A percentile compares a stretch with the other conserved stretches of the same genome.
phyloP scores from a whole-genome alignment of 192 early-diverging fungal genomes.

The Backusella morwellensis region DNA sequence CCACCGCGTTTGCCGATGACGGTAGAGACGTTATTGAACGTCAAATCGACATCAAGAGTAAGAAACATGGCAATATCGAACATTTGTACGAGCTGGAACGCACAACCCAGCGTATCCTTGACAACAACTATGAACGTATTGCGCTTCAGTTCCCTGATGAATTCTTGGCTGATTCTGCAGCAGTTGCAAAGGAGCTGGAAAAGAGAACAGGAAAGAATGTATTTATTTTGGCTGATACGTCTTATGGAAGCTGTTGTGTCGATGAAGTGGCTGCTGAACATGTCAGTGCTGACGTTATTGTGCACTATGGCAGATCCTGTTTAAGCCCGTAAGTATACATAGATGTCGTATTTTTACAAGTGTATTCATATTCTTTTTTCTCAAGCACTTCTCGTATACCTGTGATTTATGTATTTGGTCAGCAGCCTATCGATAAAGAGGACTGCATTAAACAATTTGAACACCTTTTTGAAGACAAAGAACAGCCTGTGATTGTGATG shows the following conservation, averaged over 20 bases:
- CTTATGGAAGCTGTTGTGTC: conserved; percentile 97
- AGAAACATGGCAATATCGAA: conserved; percentile 38
- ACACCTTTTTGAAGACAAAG: conserved; percentile 38
- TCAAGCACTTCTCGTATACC: conserved; percentile 72
- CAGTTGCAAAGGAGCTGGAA: conserved; percentile 56
- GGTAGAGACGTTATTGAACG: conserved; percentile 64
- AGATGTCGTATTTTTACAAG: no score
- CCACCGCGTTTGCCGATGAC: conserved; percentile 65
- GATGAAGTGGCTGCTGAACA: conserved; percentile 97
- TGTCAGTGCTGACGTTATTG: conserved; percentile 77
- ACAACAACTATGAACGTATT: conserved; percentile 51
- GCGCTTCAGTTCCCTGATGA: conserved; percentile 97
- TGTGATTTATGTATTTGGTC: conserved; percentile 86
- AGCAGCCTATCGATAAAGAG: conserved; percentile 62
- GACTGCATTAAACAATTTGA: conserved; percentile 53
- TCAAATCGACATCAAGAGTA: conserved; percentile 36
- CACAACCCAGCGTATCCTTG: conserved; percentile 50
- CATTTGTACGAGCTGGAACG: conserved; percentile 63
- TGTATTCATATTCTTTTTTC: not conserved
- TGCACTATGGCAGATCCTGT: conserved; percentile 96
- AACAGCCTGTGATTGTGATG: conserved; percentile 59
- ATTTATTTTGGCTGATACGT: conserved; percentile 92
- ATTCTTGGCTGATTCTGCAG: conserved; percentile 66
- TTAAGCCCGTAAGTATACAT: conserved; percentile 63
- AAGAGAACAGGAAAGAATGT: conserved; percentile 46